Conservation (phyloP, 2,329 filamentous ascomycete species). For the Xylariaceae sp. region DNA sequence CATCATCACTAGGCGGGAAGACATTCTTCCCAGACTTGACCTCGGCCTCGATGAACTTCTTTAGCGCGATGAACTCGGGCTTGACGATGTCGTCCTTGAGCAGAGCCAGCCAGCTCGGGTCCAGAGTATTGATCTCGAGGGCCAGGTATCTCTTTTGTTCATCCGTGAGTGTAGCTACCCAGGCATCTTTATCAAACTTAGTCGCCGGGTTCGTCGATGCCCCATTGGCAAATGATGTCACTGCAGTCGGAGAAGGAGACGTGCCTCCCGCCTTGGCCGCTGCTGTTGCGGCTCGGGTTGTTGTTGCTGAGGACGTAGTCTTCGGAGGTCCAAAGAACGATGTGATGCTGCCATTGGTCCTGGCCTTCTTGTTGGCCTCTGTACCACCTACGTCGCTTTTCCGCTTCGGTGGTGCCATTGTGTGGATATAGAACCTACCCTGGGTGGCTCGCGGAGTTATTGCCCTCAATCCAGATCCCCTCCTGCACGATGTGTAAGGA, state of each 20-base stretch:
- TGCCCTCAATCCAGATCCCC: too few species aligned
- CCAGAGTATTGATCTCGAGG: constrained; percentile 86
- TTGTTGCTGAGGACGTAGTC: constrained; percentile 24
- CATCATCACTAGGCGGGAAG: constrained; percentile 81
- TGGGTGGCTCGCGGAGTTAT: too few species aligned
- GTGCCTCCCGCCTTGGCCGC: not conserved
- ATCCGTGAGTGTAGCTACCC: constrained; percentile 70
- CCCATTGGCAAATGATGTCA: constrained; percentile 22
- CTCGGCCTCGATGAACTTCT: constrained; percentile 80
- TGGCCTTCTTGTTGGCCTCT: constrained; percentile 68
- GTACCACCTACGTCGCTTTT: constrained; percentile 48
- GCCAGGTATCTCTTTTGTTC: constrained; percentile 80
- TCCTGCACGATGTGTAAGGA: not conserved
- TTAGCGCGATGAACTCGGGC: constrained; percentile 78
- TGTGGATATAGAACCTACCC: constrained; percentile 12
- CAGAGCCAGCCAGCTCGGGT: constrained; percentile 85
- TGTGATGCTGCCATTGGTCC: constrained; percentile 72
- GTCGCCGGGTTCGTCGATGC: constrained; percentile 24
- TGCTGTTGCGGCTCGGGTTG: not conserved
- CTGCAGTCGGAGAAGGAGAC: constrained; percentile 18
- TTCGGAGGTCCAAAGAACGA: constrained; percentile 81
- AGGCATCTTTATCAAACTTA: constrained; percentile 84
- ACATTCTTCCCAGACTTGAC: constrained; percentile 67
- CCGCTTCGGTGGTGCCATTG: constrained; percentile 59
- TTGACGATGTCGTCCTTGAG: constrained; percentile 80